These are phyloP conservation scores for Corylus americana DNA, from an alignment of 306 rosid genomes.

Conservation along the genomic window DNA sequence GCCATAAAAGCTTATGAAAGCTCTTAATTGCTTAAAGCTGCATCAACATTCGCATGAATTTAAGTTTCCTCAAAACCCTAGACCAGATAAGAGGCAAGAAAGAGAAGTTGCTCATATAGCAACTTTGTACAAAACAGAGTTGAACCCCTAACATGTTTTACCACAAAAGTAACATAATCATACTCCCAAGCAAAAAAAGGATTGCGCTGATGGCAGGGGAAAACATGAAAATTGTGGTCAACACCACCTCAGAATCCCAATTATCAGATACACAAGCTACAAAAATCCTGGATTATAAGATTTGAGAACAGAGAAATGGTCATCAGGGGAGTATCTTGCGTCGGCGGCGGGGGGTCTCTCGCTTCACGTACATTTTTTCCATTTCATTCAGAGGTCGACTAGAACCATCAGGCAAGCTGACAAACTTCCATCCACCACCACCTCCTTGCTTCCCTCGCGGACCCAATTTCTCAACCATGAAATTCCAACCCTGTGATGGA, in stretches of 20 bases:
- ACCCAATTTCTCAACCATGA: constrained; percentile 84
- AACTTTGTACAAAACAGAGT: background rate
- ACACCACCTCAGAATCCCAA: background rate
- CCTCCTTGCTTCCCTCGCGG: constrained; percentile 73
- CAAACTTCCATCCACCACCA: constrained; percentile 92
- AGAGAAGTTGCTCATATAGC: background rate
- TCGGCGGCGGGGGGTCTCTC: constrained; percentile 82
- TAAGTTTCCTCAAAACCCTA: background rate
- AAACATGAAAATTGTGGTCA: background rate
- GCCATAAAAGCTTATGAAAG: background rate
- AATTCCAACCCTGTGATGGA: constrained; percentile 70
- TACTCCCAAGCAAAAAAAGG: background rate
- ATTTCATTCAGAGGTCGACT: constrained; percentile 77
- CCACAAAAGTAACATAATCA: background rate
- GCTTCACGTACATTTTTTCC: constrained; percentile 83
- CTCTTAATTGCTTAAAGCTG: background rate
- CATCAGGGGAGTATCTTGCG: constrained; percentile 79
- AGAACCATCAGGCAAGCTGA: constrained; percentile 85
- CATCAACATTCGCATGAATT: background rate
- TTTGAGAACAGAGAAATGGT: background rate
- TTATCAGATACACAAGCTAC: background rate
- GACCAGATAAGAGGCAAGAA: background rate
- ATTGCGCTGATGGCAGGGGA: background rate
- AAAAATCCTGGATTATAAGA: background rate
- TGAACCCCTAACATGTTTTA: background rate